phyloP scores from a whole-genome alignment of 208 protist genomes.

The Leishmania braziliensis region DNA sequence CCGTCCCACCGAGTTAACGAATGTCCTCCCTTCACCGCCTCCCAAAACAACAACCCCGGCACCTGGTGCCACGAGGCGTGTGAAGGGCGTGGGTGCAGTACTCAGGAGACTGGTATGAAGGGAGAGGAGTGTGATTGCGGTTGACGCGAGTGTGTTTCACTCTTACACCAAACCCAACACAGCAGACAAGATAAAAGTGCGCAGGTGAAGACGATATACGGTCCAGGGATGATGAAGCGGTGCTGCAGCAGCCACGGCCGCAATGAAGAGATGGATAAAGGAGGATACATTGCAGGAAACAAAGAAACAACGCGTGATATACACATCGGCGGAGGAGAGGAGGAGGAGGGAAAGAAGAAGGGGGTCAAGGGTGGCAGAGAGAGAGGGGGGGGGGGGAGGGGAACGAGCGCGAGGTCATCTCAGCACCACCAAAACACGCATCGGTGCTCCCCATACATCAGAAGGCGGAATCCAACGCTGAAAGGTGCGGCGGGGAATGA shows the following conservation, averaged over 20 bases:
- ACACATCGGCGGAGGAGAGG: neutral
- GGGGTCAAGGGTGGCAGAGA: neutral
- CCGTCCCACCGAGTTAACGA: neutral
- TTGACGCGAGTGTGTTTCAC: neutral
- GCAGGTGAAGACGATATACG: neutral
- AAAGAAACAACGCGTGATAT: neutral
- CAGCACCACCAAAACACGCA: neutral
- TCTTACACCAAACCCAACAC: neutral
- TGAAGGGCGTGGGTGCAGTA: neutral
- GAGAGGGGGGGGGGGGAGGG: too few relatives aligned
- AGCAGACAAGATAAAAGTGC: neutral
- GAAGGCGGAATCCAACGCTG: neutral
- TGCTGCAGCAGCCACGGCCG: neutral
- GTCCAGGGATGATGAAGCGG: neutral
- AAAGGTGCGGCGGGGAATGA: neutral
- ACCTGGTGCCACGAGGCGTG: neutral
- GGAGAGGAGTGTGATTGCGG: neutral
- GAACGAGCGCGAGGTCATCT: neutral
- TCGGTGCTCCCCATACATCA: neutral
- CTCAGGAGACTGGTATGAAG: neutral
- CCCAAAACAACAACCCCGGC: neutral
- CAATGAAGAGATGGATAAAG: neutral
- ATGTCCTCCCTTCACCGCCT: neutral
- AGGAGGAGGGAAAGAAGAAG: neutral
- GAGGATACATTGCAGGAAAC: neutral